These are phyloP conservation scores for Lanzia echinophila DNA, from an alignment of 2,329 filamentous ascomycete genomes.

Conservation along the genomic window DNA sequence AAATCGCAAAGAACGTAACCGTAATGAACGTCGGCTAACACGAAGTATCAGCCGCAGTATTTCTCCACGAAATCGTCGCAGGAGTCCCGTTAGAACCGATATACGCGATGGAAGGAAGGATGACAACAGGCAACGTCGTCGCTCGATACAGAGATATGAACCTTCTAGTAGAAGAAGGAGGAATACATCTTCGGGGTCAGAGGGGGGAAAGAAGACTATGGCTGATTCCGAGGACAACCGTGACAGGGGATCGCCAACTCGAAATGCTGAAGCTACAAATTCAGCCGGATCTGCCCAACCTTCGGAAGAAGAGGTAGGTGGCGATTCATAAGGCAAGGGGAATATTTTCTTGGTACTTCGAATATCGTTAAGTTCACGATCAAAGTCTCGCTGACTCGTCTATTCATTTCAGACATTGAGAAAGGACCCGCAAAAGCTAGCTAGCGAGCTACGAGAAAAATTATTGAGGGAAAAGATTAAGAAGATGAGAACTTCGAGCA, in stretches of 20 bases:
- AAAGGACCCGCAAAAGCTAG: slow-evolving; percentile 36
- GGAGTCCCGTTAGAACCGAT: slow-evolving; percentile 18
- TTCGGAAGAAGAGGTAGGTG: slow-evolving; percentile 38
- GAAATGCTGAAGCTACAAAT: slow-evolving; percentile 19
- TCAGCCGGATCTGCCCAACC: slow-evolving; percentile 22
- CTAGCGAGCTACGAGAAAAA: slow-evolving; percentile 43
- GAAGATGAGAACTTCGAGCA: slow-evolving; percentile 48
- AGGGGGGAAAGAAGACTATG: slow-evolving; percentile 44
- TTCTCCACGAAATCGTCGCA: slow-evolving; percentile 26
- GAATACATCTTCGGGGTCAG: slow-evolving; percentile 40
- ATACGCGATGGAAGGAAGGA: slow-evolving; percentile 23
- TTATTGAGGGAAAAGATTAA: slow-evolving; percentile 48
- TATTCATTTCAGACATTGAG: slow-evolving; percentile 23
- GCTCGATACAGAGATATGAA: slow-evolving; percentile 31
- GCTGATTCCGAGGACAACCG: slow-evolving; percentile 50
- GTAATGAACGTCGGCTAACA: slow-evolving; percentile 30
- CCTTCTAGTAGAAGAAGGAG: slow-evolving; percentile 38
- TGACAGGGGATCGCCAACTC: slow-evolving; percentile 29
- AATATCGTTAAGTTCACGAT: slow-evolving; percentile 8
- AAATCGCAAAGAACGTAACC: slow-evolving; percentile 23
- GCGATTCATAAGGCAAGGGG: slow-evolving; percentile 27
- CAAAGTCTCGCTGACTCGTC: slow-evolving; percentile 31
- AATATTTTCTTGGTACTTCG: slow-evolving; percentile 16
- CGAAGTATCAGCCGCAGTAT: slow-evolving; percentile 30
- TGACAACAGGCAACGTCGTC: slow-evolving; percentile 27